A percentile compares a stretch with the other conserved stretches of the same genome.
Evolutionary conservation across 2,329 filamentous ascomycete genomes (phyloP).

Genomic region (Macrophomina pseudophaseolina): DNA sequence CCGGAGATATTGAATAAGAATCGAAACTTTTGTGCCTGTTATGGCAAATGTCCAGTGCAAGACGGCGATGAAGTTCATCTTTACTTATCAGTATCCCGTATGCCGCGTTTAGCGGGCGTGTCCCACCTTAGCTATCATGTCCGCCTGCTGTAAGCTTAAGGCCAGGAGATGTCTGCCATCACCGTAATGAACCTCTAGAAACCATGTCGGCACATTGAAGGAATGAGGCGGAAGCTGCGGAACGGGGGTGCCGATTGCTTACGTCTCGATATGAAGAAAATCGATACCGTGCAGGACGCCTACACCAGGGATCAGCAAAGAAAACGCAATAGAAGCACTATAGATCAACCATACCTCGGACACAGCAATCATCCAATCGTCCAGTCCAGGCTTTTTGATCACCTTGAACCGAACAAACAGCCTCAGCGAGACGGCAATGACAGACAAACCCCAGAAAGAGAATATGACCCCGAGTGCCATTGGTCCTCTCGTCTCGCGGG

Average conservation of each 20-base stretch:
- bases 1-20: neutral
- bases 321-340: too few relatives aligned
- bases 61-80: constrained; percentile 2
- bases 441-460: neutral
- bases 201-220: too few relatives aligned
- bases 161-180: neutral
- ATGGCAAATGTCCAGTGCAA: neutral
- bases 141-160: neutral
- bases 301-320: too few relatives aligned
- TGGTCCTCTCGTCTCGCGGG: neutral
- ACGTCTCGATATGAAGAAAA: too few relatives aligned
- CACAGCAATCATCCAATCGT: neutral
- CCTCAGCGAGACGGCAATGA: neutral
- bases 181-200: neutral
- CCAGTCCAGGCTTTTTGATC: neutral
- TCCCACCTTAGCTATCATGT: neutral
- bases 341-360: neutral
- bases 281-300: too few relatives aligned
- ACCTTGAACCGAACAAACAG: neutral
- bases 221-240: too few relatives aligned
- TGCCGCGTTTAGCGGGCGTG: neutral
- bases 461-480: neutral
- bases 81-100: neutral
- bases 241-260: too few relatives aligned
- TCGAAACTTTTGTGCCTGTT: neutral